Evolutionary conservation across 225 moss, liverwort and hornwort genomes (phyloP).

Genomic region (Straminergon stramineum): DNA sequence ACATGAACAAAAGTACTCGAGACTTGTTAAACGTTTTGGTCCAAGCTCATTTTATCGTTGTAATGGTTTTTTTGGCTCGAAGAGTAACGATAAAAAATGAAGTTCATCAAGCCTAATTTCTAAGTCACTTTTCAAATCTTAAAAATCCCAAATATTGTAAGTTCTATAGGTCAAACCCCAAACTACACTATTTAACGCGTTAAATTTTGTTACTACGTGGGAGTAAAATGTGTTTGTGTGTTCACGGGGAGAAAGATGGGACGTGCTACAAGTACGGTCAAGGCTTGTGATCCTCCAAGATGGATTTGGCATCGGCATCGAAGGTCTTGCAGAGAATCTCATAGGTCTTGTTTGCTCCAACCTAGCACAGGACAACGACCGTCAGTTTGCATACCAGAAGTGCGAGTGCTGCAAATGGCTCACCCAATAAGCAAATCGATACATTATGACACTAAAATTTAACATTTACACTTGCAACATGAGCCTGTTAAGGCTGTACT

Average conservation of each 20-base stretch:
- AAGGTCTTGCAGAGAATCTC: constrained; percentile 88
- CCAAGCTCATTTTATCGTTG: neutral
- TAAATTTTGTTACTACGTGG: neutral
- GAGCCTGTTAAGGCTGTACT: neutral
- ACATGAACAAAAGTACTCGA: neutral
- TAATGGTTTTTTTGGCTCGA: neutral
- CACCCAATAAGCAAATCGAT: neutral
- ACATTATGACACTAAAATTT: neutral
- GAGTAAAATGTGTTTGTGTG: too few relatives aligned
- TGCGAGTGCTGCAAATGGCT: neutral
- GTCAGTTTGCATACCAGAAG: neutral
- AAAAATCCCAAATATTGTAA: neutral
- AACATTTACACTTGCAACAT: neutral
- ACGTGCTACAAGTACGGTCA: neutral
- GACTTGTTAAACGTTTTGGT: too few relatives aligned
- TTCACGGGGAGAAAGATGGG: neutral
- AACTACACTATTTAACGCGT: neutral
- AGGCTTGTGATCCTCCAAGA: constrained; percentile 52
- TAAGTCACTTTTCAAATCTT: neutral
- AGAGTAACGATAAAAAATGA: neutral
- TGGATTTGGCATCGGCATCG: constrained; percentile 60
- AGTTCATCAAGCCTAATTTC: neutral
- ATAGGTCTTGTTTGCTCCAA: constrained; percentile 62
- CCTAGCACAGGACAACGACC: constrained; percentile 19
- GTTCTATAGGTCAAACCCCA: neutral